Conservation (phyloP, 2,329 filamentous ascomycete species). For the Hypomyces rosellus region DNA sequence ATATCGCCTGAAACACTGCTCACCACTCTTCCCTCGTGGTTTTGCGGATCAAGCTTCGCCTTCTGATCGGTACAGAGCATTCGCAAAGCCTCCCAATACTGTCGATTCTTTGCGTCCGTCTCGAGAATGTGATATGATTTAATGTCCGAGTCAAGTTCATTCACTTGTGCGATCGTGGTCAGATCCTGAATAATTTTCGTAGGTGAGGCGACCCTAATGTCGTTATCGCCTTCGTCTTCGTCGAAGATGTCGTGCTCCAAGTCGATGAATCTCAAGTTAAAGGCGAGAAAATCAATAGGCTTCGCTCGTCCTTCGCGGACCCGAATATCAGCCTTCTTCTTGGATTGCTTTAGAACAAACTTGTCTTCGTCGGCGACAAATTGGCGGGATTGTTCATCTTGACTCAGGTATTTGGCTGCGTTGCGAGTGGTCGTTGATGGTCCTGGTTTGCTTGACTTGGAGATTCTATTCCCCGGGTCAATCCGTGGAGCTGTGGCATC, state of each 20-base stretch:
- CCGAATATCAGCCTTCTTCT: conserved; percentile 94
- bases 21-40: conserved; percentile 65
- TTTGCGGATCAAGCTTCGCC: conserved; percentile 56
- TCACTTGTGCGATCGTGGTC: conserved; percentile 53
- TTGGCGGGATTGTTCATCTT: conserved; percentile 70
- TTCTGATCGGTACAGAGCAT: conserved; percentile 73
- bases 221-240: conserved; percentile 67
- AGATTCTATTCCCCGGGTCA: conserved; percentile 50
- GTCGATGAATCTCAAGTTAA: conserved; percentile 85
- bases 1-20: conserved; percentile 82
- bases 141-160: conserved; percentile 77
- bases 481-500: conserved; percentile 50
- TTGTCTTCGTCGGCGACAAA: conserved; percentile 94
- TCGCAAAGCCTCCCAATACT: conserved; percentile 91
- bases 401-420: conserved; percentile 49
- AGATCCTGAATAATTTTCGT: conserved; percentile 73
- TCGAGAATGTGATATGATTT: conserved; percentile 74
- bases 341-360: conserved; percentile 93
- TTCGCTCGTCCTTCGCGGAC: conserved; percentile 87
- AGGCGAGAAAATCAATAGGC: conserved; percentile 88
- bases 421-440: conserved; percentile 23
- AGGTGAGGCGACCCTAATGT: conserved; percentile 72
- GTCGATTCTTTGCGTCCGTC: conserved; percentile 66
- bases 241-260: conserved; percentile 78
- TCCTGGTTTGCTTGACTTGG: conserved; percentile 40